Conservation (phyloP, 306 rosid species). For the Vigna trinervia region DNA sequence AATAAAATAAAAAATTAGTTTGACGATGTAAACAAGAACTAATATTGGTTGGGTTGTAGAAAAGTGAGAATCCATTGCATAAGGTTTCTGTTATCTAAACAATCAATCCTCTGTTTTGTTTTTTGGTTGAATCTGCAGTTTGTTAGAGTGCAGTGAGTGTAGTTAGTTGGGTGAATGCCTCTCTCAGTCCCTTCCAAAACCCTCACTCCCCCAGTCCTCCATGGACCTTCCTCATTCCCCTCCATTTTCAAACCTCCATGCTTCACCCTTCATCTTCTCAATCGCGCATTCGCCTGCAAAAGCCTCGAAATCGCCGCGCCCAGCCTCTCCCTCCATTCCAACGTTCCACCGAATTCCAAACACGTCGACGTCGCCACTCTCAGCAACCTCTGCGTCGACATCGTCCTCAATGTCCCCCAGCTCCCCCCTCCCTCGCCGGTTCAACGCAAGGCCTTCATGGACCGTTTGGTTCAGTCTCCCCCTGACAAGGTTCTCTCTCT, state of each 20-base stretch:
- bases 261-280: constrained; percentile 10
- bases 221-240: constrained; percentile 44
- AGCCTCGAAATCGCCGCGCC: constrained; percentile 50
- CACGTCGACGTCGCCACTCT: constrained; percentile 78
- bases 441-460: constrained; percentile 80
- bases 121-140: too few species aligned
- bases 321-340: constrained; percentile 40
- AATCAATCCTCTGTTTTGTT: too few species aligned
- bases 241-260: not conserved
- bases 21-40: too few species aligned
- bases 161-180: constrained; percentile 59
- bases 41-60: too few species aligned
- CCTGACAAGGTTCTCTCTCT: constrained; percentile 71
- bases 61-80: too few species aligned
- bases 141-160: too few species aligned
- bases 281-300: constrained; percentile 45
- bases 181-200: constrained; percentile 43
- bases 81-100: too few species aligned
- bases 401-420: constrained; percentile 83
- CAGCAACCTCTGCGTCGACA: constrained; percentile 90
- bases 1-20: too few species aligned
- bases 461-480: constrained; percentile 72
- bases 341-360: constrained; percentile 46
- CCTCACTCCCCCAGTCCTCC: constrained; percentile 43
- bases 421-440: constrained; percentile 67